Conservation (phyloP, 2,329 filamentous ascomycete species). For the Neoascochyta sp. region DNA sequence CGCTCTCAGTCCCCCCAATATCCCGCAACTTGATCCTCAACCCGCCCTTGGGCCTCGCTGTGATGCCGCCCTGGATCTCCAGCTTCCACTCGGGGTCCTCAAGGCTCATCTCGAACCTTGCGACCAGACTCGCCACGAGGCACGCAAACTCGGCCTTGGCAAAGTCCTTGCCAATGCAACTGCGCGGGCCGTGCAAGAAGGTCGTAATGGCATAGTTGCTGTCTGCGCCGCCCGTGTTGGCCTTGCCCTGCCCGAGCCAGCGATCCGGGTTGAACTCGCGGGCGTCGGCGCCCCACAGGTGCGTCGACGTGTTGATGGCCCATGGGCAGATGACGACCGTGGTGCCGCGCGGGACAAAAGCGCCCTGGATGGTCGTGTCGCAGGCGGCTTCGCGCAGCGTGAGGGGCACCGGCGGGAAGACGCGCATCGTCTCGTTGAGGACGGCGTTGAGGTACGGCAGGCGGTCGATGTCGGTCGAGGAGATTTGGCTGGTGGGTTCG, state of each 20-base stretch:
- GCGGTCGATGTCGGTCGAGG: slow-evolving; percentile 60
- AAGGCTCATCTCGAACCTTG: slow-evolving; percentile 66
- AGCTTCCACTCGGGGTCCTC: slow-evolving; percentile 59
- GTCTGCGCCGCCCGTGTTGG: slow-evolving; percentile 65
- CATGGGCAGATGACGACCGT: slow-evolving; percentile 60
- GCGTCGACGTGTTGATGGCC: slow-evolving; percentile 66
- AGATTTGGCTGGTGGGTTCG: slow-evolving; percentile 42
- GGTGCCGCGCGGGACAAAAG: slow-evolving; percentile 67
- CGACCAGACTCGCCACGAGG: slow-evolving; percentile 71
- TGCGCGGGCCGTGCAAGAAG: slow-evolving; percentile 80
- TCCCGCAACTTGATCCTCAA: slow-evolving; percentile 63
- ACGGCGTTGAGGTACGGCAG: slow-evolving; percentile 75
- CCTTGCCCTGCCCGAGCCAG: slow-evolving; percentile 43
- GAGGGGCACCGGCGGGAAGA: slow-evolving; percentile 66
- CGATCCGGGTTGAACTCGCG: slow-evolving; percentile 70
- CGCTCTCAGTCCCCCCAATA: slow-evolving; percentile 2
- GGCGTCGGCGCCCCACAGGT: slow-evolving; percentile 75
- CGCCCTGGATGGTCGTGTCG: slow-evolving; percentile 63
- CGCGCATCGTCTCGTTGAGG: slow-evolving; percentile 71
- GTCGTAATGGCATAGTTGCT: slow-evolving; percentile 77
- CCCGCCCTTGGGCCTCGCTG: slow-evolving; percentile 68
- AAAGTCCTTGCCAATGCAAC: slow-evolving; percentile 80
- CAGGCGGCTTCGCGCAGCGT: slow-evolving; percentile 63
- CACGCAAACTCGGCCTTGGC: slow-evolving; percentile 82
- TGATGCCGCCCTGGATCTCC: slow-evolving; percentile 66